Base-by-base conservation (phyloP, 2,329 filamentous ascomycete species). In the Polychaeton citri region DNA sequence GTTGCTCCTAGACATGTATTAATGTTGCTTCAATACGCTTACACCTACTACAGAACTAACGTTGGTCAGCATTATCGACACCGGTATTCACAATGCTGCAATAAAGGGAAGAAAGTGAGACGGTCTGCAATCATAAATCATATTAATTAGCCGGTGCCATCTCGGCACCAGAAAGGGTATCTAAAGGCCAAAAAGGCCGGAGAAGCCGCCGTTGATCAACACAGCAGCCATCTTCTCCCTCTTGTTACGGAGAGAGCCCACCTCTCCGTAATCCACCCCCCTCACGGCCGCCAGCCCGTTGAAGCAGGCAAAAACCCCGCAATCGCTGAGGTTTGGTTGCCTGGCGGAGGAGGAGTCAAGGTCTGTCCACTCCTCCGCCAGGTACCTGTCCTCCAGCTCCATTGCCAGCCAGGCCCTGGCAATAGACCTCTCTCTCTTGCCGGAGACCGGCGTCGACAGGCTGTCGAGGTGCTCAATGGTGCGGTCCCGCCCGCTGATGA, bases 231-330 rank as follows among this genome's bases (percentile, higher is more conserved):
- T 71, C 31, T 74, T 65, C 36, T 68, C 63, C 19, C 55, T 40
- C 30, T 32, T 18, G 15, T 15, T 12, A 28, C 12, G 24, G 12
- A 28, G 24, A 10, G 24, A 28, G 24, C 24, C 24, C 12, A 55
- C 43, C 5, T 42, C 40, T 2, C 38, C 34, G 34, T 41, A 51
- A 3, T 31, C 37, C 17, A 77, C 66, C 46, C 80, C 76, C 34
- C 66, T 55, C 2, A 65, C 57, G 20, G 64, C 48, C 37, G 75
- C 81, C 33, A 84, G 69, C 12, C 72, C 76, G 49, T 87, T 88
- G 13, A 81, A 72, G 44, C 83, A 74, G 10, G 78, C 73, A 52
- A 84, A 83, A 3, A 85, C 72, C n/a, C 82, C 82, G 46, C 82
- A 87, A 52, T 87, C 82, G 50, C 71, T 74, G 1, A 69, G 69